phyloP scores from a whole-genome alignment of 2,329 filamentous ascomycete genomes.

The Eurotiales sp. region DNA sequence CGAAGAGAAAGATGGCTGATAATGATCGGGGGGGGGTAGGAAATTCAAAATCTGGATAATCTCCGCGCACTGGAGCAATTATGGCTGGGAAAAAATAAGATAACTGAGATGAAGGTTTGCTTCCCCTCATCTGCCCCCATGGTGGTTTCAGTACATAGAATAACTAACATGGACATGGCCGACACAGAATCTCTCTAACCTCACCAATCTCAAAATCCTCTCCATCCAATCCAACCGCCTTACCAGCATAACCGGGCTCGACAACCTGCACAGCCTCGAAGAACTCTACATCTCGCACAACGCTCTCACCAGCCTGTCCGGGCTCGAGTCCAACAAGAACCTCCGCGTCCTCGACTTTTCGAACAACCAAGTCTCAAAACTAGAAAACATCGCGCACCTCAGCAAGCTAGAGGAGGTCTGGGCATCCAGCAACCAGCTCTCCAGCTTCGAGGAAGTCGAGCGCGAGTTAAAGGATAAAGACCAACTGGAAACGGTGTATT shows the following conservation, averaged over 20 bases:
- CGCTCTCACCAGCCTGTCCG: conserved; percentile 70
- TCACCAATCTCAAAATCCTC: conserved; percentile 78
- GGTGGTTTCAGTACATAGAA: no score
- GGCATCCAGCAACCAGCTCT: conserved; percentile 84
- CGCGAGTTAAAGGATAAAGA: conserved; percentile 73
- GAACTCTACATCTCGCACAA: conserved; percentile 97
- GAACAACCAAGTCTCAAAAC: conserved; percentile 74
- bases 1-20: background rate
- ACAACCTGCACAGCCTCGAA: conserved; percentile 70
- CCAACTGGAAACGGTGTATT: conserved; percentile 83
- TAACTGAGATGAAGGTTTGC: conserved; percentile 69
- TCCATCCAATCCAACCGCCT: conserved; percentile 96
- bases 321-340: conserved; percentile 63
- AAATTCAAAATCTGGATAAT: conserved; percentile 79
- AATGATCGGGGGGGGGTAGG: conserved; percentile 37
- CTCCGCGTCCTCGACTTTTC: conserved; percentile 83
- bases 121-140: no score
- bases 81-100: conserved; percentile 97
- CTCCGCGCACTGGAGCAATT: conserved; percentile 78
- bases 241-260: conserved; percentile 69
- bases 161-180: no score
- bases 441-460: conserved; percentile 77
- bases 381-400: conserved; percentile 68
- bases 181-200: conserved; percentile 62
- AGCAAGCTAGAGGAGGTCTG: conserved; percentile 81